These are phyloP conservation scores for Bigelowiella natans DNA, from an alignment of 78 protist species.

Conservation along the genomic window DNA sequence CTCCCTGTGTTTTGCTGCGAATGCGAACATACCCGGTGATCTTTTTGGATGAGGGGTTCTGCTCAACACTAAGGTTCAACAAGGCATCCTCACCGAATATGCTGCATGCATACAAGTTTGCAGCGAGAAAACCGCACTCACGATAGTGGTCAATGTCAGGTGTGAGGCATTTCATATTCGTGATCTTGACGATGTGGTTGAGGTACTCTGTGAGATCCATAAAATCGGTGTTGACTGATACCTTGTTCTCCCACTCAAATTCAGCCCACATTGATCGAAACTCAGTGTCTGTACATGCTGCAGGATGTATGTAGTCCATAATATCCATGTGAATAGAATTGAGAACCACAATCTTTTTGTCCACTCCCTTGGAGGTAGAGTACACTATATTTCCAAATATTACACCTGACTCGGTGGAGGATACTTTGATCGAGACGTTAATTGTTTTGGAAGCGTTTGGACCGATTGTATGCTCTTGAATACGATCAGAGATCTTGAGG, in stretches of 20 bases:
- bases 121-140: slow-evolving; percentile 83
- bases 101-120: slow-evolving; percentile 77
- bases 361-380: slow-evolving; percentile 55
- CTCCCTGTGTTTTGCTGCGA: slow-evolving; percentile 86
- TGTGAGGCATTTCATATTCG: slow-evolving; percentile 85
- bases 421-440: slow-evolving; percentile 67
- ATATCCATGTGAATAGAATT: slow-evolving; percentile 87
- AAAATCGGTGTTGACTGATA: slow-evolving; percentile 45
- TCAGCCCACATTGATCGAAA: slow-evolving; percentile 91
- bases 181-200: slow-evolving; percentile 56
- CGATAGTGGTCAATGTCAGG: slow-evolving; percentile 50
- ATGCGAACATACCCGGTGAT: slow-evolving; percentile 80
- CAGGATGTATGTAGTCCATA: slow-evolving; percentile 87
- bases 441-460: slow-evolving; percentile 51
- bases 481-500: slow-evolving; percentile 69
- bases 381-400: slow-evolving; percentile 83
- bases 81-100: slow-evolving; percentile 74
- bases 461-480: background rate
- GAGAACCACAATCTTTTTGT: slow-evolving; percentile 66
- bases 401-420: slow-evolving; percentile 90
- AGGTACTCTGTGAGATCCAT: slow-evolving; percentile 56
- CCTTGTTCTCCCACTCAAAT: slow-evolving; percentile 95
- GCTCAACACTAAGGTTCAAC: slow-evolving; percentile 78
- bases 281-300: slow-evolving; percentile 53
- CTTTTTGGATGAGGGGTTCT: background rate